Percentiles rank a stretch among this genome's conserved stretches.
Conservation (phyloP, 2,329 filamentous ascomycete genomes). For the Neoarthrinium moseri region DNA sequence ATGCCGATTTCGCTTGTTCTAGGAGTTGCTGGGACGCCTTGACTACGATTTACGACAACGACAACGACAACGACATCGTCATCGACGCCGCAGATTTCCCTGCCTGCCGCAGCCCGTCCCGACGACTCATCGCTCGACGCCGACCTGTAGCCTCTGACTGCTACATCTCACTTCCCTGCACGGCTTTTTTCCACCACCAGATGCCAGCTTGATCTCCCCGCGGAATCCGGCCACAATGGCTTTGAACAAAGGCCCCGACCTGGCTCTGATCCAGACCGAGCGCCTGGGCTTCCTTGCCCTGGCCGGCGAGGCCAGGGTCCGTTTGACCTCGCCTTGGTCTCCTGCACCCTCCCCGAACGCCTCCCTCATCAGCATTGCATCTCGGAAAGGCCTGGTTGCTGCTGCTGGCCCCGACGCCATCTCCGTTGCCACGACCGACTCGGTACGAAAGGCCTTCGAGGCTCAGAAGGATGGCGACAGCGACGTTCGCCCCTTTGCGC, state of each 20-base stretch:
- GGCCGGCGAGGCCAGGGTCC: constrained; percentile 78
- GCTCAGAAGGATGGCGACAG: constrained; percentile 56
- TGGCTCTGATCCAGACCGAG: constrained; percentile 82
- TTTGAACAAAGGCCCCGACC: constrained; percentile 58
- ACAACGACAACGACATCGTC: too few species aligned
- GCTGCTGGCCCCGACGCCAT: constrained; percentile 83
- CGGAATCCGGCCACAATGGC: constrained; percentile 10
- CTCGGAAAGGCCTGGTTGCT: constrained; percentile 76
- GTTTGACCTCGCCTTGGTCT: constrained; percentile 77
- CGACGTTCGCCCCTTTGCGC: constrained; percentile 68
- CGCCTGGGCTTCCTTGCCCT: constrained; percentile 79
- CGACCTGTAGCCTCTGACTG: too few species aligned
- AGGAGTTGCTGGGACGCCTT: too few species aligned
- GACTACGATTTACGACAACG: too few species aligned
- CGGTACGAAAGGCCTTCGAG: constrained; percentile 73
- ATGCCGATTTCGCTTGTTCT: too few species aligned
- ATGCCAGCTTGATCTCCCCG: neutral
- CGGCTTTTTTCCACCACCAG: constrained; percentile 14
- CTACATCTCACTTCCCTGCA: too few species aligned
- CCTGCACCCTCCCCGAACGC: constrained; percentile 72
- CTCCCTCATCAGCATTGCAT: constrained; percentile 81
- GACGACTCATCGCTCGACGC: too few species aligned
- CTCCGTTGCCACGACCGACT: constrained; percentile 72
- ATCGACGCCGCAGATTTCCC: too few species aligned
- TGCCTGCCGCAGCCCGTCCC: too few species aligned